phyloP scores from a whole-genome alignment of 2,329 filamentous ascomycete genomes.

The Colletotrichum sp. region DNA sequence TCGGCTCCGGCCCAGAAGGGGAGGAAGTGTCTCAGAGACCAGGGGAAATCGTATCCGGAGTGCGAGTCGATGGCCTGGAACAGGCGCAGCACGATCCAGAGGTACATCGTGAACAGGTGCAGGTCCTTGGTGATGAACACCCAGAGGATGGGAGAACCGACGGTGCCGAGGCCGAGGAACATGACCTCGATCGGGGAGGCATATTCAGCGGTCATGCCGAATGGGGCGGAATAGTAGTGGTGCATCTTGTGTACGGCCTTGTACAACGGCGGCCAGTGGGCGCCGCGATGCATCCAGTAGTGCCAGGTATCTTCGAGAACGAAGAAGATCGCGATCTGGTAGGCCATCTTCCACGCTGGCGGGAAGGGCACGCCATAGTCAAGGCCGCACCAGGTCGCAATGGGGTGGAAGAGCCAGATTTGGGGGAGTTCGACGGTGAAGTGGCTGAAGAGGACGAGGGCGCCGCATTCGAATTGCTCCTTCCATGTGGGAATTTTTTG shows the following conservation, averaged over 20 bases:
- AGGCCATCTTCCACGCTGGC: slow-evolving; percentile 79
- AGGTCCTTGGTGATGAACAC: slow-evolving; percentile 83
- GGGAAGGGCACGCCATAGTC: slow-evolving; percentile 91
- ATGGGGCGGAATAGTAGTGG: slow-evolving; percentile 98
- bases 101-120: slow-evolving; percentile 96
- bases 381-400: slow-evolving; percentile 92
- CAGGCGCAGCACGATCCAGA: slow-evolving; percentile 90
- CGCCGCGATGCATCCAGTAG: slow-evolving; percentile 91
- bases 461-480: slow-evolving; percentile 94
- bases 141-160: slow-evolving; percentile 84
- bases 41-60: slow-evolving; percentile 98
- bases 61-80: slow-evolving; percentile 99
- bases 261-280: slow-evolving; percentile 96
- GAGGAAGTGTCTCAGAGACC: slow-evolving; percentile 92
- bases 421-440: slow-evolving; percentile 98
- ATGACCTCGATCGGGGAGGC: slow-evolving; percentile 97
- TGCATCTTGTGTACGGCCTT: slow-evolving; percentile 98
- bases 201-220: slow-evolving; percentile 95
- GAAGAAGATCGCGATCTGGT: slow-evolving; percentile 94
- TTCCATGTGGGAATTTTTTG: slow-evolving; percentile 86
- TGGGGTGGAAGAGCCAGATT: slow-evolving; percentile 98
- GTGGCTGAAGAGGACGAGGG: slow-evolving; percentile 90
- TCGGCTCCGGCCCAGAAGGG: slow-evolving; percentile 98
- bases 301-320: slow-evolving; percentile 97
- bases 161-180: slow-evolving; percentile 87